phyloP scores from a whole-genome alignment of 1,284 basidiomycete species.

The Malassezia nana region DNA sequence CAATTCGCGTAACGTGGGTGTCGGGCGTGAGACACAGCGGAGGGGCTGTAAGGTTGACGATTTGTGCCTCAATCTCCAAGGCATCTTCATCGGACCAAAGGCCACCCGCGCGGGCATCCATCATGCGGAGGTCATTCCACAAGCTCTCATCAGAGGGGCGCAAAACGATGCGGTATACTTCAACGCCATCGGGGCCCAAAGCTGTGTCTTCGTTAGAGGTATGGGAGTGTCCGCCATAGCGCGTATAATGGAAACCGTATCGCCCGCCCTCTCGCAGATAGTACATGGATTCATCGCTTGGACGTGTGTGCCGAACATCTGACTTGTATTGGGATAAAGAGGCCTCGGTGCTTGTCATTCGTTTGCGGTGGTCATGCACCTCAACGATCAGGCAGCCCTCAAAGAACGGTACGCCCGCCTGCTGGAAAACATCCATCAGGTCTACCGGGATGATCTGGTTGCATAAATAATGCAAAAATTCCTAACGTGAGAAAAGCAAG shows the following conservation, averaged over 20 bases:
- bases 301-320: neutral
- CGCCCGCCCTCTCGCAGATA: conserved; percentile 33
- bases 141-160: conserved; percentile 37
- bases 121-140: conserved; percentile 38
- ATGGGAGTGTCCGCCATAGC: neutral
- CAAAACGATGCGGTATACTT: conserved; percentile 40
- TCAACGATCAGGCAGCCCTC: conserved; percentile 44
- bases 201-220: conserved; percentile 3
- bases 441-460: conserved; percentile 40
- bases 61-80: conserved; percentile 36
- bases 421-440: conserved; percentile 37
- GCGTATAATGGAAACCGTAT: conserved; percentile 21
- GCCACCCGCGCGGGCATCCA: conserved; percentile 32
- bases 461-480: conserved; percentile 34
- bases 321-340: neutral
- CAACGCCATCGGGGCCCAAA: conserved; percentile 24
- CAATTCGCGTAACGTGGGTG: conserved; percentile 37
- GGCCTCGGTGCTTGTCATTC: conserved; percentile 9
- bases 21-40: conserved; percentile 43
- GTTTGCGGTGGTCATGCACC: conserved; percentile 39
- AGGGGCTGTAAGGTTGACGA: conserved; percentile 37
- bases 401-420: conserved; percentile 36
- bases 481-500: conserved; percentile 17
- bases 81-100: conserved; percentile 43
- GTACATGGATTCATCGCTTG: conserved; percentile 17